Evolutionary conservation across 371 early-diverging fungal genomes (phyloP).

Genomic region (Coelomomyces lativittatus): DNA sequence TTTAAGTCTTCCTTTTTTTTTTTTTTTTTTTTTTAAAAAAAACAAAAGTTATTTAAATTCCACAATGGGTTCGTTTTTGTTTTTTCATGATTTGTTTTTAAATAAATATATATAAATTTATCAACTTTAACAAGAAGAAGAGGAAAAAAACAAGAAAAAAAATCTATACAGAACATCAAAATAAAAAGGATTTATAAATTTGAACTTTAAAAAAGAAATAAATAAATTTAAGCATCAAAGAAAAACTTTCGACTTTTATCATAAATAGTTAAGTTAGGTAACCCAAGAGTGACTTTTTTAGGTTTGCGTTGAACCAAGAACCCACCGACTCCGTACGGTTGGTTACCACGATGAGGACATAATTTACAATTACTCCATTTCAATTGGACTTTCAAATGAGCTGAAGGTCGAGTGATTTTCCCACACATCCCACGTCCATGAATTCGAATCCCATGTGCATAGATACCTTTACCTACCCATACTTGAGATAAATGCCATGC

Average conservation of each 20-base stretch:
- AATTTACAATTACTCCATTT: conserved; percentile 19
- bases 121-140: too few species aligned
- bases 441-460: conserved; percentile 44
- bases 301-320: conserved; percentile 10
- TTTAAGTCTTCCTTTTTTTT: too few species aligned
- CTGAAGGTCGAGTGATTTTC: conserved; percentile 50
- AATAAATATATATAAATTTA: too few species aligned
- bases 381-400: conserved; percentile 65
- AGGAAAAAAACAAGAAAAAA: too few species aligned
- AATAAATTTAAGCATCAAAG: conserved; percentile 24
- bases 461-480: conserved; percentile 77
- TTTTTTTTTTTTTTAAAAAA: too few species aligned
- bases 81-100: too few species aligned
- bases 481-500: conserved; percentile 34
- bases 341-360: conserved; percentile 7
- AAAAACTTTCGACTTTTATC: conserved; percentile 12
- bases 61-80: too few species aligned
- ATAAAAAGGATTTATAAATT: too few species aligned
- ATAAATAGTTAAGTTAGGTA: conserved; percentile 60
- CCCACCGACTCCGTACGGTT: conserved; percentile 5
- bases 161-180: too few species aligned
- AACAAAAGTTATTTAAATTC: too few species aligned
- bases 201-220: conserved; percentile 79
- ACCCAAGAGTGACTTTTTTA: conserved; percentile 51
- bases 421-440: conserved; percentile 72